These are phyloP conservation scores for Dendrothele bispora DNA, from an alignment of 768 basidiomycete species.

Conservation along the genomic window DNA sequence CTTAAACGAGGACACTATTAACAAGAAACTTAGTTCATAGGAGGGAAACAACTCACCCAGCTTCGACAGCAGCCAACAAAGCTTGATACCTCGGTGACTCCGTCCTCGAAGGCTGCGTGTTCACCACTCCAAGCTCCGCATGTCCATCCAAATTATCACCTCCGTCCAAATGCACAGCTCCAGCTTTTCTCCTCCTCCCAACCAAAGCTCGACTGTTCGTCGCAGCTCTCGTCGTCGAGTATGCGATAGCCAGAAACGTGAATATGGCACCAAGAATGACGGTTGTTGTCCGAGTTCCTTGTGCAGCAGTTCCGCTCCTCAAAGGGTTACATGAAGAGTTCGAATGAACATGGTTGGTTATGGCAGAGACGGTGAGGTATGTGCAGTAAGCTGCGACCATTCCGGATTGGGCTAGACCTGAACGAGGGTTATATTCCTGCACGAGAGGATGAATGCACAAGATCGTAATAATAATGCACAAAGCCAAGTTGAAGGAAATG, in stretches of 20 bases:
- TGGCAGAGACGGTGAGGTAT: conserved; percentile 91
- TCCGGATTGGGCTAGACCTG: conserved; percentile 90
- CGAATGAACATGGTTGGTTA: conserved; percentile 86
- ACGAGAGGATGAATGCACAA: conserved; percentile 82
- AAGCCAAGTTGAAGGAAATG: conserved; percentile 89
- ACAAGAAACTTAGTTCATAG: background rate
- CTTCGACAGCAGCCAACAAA: conserved; percentile 91
- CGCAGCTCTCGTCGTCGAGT: conserved; percentile 93
- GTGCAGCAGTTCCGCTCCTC: conserved; percentile 52
- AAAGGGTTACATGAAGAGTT: conserved; percentile 83
- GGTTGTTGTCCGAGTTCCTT: conserved; percentile 78
- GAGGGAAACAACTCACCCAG: conserved; percentile 60
- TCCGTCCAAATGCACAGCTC: conserved; percentile 61
- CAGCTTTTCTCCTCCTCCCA: conserved; percentile 65
- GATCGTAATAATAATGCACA: conserved; percentile 78
- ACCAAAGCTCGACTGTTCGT: conserved; percentile 92
- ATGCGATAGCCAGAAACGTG: conserved; percentile 97
- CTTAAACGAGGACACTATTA: conserved; percentile 33
- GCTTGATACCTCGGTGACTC: conserved; percentile 94
- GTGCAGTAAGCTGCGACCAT: conserved; percentile 99
- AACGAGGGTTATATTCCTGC: conserved; percentile 91
- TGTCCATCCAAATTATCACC: conserved; percentile 52
- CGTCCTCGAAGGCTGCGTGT: conserved; percentile 77
- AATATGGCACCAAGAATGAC: conserved; percentile 90
- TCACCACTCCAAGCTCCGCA: conserved; percentile 76